Base-by-base conservation (phyloP, 75 land plant genomes). In the Adiantum capillusveneris region DNA sequence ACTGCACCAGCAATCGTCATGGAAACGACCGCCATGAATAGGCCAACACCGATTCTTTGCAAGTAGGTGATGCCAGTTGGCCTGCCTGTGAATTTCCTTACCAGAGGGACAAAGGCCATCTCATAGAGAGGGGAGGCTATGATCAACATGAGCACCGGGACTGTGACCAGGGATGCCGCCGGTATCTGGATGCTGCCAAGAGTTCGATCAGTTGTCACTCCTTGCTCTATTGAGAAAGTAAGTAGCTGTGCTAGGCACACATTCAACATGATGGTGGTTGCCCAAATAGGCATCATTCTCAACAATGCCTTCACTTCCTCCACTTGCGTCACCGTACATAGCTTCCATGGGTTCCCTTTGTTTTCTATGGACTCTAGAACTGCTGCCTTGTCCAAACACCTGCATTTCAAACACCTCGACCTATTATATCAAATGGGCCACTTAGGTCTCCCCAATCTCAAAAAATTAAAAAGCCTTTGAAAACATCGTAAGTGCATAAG, bases 321-420 rank as follows among this genome's bases (percentile, higher is more conserved):
- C 19, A 85, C 79, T 44, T 85, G 88, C 0, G 81, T 69, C 11
- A 85, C 74, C 0, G 85, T 55, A 69, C 88, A 81, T 5, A 85
- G 65, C 22, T 58, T 37, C 88, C 88, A 85, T 31, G 79, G 67
- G 25, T 60, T 65, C 0, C 25, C 61, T 48, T 66, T 24, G 7
- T 65, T 70, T 14, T 60, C 51, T 13, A 18, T 14, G 7, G 44
- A 25, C 21, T 5, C 58, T 37, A 72, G 64, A 1, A 76, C 71
- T 0, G 82, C 70, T 34, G 87, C 96, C 70, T 74, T 86, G 69
- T 77, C 83, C 22, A 86, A 53, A 25, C 73, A 79, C 68, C 96
- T 90, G 71, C 68, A 64, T 0, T 37, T 19, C 9, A 20, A 29
- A 30, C 22, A 83, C 34, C 3, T 14, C 7, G 13, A 39, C 13